Percentiles rank a stretch among this genome's conserved stretches.
Evolutionary conservation across 2,329 filamentous ascomycete species (phyloP).

Genomic region (Calonectria ilicicola): DNA sequence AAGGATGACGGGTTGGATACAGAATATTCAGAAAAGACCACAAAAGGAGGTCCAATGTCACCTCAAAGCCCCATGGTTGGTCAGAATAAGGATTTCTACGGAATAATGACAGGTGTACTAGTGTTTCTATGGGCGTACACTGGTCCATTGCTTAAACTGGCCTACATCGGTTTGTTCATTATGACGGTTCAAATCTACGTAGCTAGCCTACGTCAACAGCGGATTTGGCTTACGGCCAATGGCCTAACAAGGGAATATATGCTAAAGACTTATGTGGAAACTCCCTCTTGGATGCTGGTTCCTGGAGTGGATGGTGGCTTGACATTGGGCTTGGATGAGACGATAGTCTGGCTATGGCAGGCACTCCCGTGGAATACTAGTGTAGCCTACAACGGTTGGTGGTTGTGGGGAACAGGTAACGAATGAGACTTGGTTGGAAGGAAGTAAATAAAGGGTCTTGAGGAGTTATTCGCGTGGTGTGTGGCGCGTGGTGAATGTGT

Average conservation of each 20-base stretch:
- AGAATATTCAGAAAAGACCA: neutral
- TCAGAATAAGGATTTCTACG: neutral
- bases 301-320: conserved; percentile 21
- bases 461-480: neutral
- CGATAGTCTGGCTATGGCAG: neutral
- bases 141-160: conserved; percentile 17
- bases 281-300: conserved; percentile 9
- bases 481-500: neutral
- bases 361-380: neutral
- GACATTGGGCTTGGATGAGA: neutral
- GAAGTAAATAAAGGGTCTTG: neutral
- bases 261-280: conserved; percentile 27
- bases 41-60: neutral
- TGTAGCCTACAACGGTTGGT: neutral
- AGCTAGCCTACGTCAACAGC: conserved; percentile 35
- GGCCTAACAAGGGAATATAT: conserved; percentile 45
- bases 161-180: conserved; percentile 22
- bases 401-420: neutral
- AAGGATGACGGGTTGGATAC: neutral
- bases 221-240: conserved; percentile 48
- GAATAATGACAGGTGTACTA: neutral
- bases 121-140: conserved; percentile 12
- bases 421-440: neutral
- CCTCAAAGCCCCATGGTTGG: neutral
- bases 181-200: conserved; percentile 31